A percentile compares a stretch with the other conserved stretches of the same genome.
Evolutionary conservation across 176 grass and related monocot species (phyloP).

Genomic region (Paspalum vaginatum): DNA sequence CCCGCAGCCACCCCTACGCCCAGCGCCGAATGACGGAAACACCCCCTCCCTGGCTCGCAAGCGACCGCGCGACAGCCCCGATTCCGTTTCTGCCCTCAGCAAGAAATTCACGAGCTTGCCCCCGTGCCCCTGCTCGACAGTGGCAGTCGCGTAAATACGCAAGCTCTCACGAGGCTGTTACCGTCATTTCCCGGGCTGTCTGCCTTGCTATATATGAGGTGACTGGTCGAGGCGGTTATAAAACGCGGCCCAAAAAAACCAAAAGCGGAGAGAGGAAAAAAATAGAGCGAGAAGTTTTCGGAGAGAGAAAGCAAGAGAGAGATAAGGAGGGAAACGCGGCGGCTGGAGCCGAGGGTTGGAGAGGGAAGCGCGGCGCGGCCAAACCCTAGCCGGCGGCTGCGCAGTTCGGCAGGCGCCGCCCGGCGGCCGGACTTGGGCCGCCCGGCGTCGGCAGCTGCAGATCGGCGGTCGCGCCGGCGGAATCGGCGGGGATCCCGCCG

Average conservation of each 20-base stretch:
- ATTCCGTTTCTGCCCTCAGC: not conserved
- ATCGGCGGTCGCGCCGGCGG: constrained; percentile 59
- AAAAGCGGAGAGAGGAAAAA: constrained; percentile 46
- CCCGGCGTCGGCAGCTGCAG: constrained; percentile 50
- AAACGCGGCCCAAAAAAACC: constrained; percentile 41
- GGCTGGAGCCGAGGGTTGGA: constrained; percentile 42
- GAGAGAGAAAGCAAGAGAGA: constrained; percentile 51
- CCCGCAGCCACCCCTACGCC: constrained; percentile 3
- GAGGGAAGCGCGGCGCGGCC: constrained; percentile 26
- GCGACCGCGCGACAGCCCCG: constrained; percentile 8
- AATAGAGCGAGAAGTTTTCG: constrained; percentile 50
- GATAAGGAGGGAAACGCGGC: constrained; percentile 48
- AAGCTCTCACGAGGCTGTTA: not conserved
- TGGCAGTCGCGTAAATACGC: constrained; percentile 21
- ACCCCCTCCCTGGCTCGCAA: constrained; percentile 20
- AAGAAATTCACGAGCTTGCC: not conserved
- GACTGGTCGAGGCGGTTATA: constrained; percentile 41
- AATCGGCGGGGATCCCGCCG: constrained; percentile 63
- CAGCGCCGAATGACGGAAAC: constrained; percentile 13
- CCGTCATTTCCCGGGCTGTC: not conserved
- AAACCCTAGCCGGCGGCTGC: constrained; percentile 53
- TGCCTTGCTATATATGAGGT: constrained; percentile 39
- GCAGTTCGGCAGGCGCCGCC: not conserved
- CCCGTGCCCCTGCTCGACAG: not conserved
- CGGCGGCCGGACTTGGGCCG: constrained; percentile 20